Base-by-base conservation (phyloP, 768 basidiomycete genomes). In the Russula brevipes region DNA sequence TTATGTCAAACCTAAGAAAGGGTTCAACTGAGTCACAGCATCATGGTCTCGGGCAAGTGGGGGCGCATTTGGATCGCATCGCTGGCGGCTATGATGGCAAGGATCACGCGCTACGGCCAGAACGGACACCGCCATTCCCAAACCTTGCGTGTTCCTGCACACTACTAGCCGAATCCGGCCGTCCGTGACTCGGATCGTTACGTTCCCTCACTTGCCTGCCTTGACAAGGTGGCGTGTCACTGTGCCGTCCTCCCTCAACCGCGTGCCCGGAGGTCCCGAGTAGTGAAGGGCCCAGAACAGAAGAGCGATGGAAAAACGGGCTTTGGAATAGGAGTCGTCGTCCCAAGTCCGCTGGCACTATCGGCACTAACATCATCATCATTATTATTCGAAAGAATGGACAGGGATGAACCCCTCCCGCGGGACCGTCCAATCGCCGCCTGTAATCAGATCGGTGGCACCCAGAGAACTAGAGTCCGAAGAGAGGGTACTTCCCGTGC, bases 51-150 rank as follows among this genome's bases (percentile, higher is more conserved):
- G 57, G 57, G 57, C 56, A 57, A 47, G 41, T 44, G 57, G 38
- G 41, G 50, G 58, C 50, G 57, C 17, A 4, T 36, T 24, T 59
- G 59, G 42, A 64, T 60, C 63, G 58, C 58, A 59, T 57, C 61
- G 55, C 56, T 45, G 55, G 61, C 61, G 61, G 55, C 41, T 52
- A 59, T 47, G 38, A 44, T 54, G 54, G 41, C 47, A 51, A 59
- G 63, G 63, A 64, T 60, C 63, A 64, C 63, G 63, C 63, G 63
- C 63, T 59, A 64, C 63, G 63, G 59, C 58, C 60, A 59, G 63
- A 55, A 45, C 58, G 49, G 63, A 64, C 54, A 55, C 63, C 53
- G 54, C 63, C 59, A 44, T 59, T 57, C 56, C 59, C 63, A 60
- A 64, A 64, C 54, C 53, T 59, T 59, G 52, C 47, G 19, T 44